Evolutionary conservation across 2,329 filamentous ascomycete species (phyloP).

Genomic region (Pezizomycotina sp.): DNA sequence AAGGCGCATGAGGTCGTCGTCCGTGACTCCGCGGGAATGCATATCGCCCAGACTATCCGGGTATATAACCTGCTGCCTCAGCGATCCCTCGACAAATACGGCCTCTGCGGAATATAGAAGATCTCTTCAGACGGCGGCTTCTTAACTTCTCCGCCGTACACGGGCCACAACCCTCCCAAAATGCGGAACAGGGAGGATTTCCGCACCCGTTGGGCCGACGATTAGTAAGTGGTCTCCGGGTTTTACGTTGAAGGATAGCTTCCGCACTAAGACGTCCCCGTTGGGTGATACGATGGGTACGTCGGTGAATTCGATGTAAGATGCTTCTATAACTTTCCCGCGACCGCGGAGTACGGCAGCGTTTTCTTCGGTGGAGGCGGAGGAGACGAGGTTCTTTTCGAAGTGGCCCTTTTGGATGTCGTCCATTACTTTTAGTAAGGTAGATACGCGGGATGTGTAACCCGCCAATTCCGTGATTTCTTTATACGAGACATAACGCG

Average conservation of each 20-base stretch:
- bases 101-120: constrained; percentile 94
- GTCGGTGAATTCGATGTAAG: constrained; percentile 67
- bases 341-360: constrained; percentile 66
- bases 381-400: constrained; percentile 90
- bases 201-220: constrained; percentile 89
- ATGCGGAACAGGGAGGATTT: constrained; percentile 95
- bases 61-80: constrained; percentile 96
- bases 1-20: constrained; percentile 61
- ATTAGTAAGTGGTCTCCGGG: constrained; percentile 84
- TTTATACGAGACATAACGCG: constrained; percentile 93
- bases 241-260: constrained; percentile 71
- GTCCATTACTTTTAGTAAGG: constrained; percentile 80
- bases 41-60: constrained; percentile 78
- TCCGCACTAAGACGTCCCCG: constrained; percentile 74
- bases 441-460: constrained; percentile 82
- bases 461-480: constrained; percentile 92
- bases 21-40: constrained; percentile 66
- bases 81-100: constrained; percentile 77
- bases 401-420: constrained; percentile 82
- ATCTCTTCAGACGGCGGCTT: constrained; percentile 87
- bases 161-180: constrained; percentile 88
- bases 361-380: constrained; percentile 65
- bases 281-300: constrained; percentile 96
- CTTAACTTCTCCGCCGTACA: constrained; percentile 83
- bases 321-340: constrained; percentile 64